phyloP scores from a whole-genome alignment of 2,329 filamentous ascomycete genomes.

The Pochonia chlamydosporia region DNA sequence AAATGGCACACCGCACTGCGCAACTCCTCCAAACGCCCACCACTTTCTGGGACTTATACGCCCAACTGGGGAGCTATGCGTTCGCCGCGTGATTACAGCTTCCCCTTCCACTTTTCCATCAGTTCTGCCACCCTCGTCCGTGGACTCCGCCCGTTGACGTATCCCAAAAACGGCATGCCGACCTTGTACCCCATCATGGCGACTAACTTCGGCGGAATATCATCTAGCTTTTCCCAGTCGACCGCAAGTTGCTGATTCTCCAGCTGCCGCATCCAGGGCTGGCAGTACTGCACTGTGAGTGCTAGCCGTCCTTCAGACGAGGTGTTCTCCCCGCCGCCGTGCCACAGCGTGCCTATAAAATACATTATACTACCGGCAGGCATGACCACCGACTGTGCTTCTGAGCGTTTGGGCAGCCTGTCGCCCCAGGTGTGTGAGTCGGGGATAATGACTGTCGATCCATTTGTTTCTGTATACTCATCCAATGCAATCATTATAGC shows the following conservation, averaged over 20 bases:
- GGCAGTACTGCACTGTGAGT: constrained; percentile 34
- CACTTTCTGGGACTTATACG: constrained; percentile 18
- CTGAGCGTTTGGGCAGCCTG: constrained; percentile 15
- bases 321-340: constrained; percentile 30
- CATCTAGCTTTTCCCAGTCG: constrained; percentile 18
- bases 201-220: constrained; percentile 16
- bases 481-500: neutral
- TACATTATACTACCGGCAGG: constrained; percentile 29
- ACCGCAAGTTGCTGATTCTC: constrained; percentile 31
- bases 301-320: constrained; percentile 23
- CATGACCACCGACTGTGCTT: constrained; percentile 27
- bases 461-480: constrained; percentile 24
- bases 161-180: constrained; percentile 16
- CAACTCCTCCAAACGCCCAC: too few species aligned
- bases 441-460: constrained; percentile 29
- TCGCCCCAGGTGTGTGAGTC: constrained; percentile 29
- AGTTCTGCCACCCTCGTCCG: constrained; percentile 12
- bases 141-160: constrained; percentile 17
- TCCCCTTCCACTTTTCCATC: constrained; percentile 8
- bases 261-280: constrained; percentile 31
- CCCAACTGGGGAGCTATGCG: constrained; percentile 19
- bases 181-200: constrained; percentile 19
- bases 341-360: constrained; percentile 29
- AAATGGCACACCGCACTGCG: too few species aligned
- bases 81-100: constrained; percentile 13